These are phyloP conservation scores for Neurospora sp. DNA, from an alignment of 495 filamentous ascomycete genomes.

Conservation along the genomic window DNA sequence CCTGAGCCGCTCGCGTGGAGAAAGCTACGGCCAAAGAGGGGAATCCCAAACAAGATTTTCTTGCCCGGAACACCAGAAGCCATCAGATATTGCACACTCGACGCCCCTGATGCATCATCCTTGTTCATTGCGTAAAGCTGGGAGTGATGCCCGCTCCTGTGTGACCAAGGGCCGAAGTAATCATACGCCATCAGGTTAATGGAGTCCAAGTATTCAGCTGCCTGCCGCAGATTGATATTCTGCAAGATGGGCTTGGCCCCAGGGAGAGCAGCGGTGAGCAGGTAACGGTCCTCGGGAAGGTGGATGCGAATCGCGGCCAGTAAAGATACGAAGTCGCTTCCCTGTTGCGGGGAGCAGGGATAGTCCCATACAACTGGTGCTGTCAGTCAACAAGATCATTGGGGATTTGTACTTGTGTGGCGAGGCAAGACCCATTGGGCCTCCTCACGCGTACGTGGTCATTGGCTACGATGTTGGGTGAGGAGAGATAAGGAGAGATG, in stretches of 20 bases:
- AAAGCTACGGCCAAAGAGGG: slow-evolving; percentile 75
- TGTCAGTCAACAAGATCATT: slow-evolving; percentile 7
- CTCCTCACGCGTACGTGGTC: slow-evolving; percentile 3
- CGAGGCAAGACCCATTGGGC: slow-evolving; percentile 1
- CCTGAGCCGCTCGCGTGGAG: slow-evolving; percentile 54
- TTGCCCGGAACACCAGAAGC: slow-evolving; percentile 55
- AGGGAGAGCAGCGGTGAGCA: slow-evolving; percentile 75
- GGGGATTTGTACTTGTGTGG: background rate
- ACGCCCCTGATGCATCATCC: slow-evolving; percentile 52
- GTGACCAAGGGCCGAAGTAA: slow-evolving; percentile 71
- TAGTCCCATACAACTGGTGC: slow-evolving; percentile 83
- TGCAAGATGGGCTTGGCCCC: slow-evolving; percentile 62
- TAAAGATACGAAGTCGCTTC: slow-evolving; percentile 61
- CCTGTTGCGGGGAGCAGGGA: slow-evolving; percentile 57
- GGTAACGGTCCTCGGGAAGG: slow-evolving; percentile 63
- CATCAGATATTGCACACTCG: slow-evolving; percentile 55
- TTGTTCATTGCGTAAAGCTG: slow-evolving; percentile 58
- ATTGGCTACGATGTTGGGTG: background rate
- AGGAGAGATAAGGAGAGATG: slow-evolving; percentile 2
- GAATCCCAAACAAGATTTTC: slow-evolving; percentile 74
- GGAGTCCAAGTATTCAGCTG: slow-evolving; percentile 59
- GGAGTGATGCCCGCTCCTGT: slow-evolving; percentile 63
- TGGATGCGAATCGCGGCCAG: slow-evolving; percentile 57
- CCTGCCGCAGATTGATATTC: slow-evolving; percentile 61
- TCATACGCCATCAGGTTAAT: slow-evolving; percentile 84